Evolutionary conservation across 1,284 basidiomycete species (phyloP).

Genomic region (Amylostereum areolatum): DNA sequence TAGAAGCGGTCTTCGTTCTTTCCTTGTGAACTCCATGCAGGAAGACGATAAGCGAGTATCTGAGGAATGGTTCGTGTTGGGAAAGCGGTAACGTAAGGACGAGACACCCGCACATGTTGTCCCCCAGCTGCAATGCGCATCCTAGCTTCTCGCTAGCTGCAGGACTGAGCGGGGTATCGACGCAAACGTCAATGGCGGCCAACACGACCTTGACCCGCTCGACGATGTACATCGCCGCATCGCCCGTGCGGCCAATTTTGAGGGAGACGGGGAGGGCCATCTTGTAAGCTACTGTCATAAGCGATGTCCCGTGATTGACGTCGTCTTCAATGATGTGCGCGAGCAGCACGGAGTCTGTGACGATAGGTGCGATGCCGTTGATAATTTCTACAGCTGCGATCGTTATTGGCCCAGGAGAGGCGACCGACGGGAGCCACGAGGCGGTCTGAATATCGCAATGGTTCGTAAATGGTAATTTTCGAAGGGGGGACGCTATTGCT

Average conservation of each 20-base stretch:
- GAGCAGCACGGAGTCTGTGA: slow-evolving; percentile 8
- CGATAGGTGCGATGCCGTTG: slow-evolving; percentile 6
- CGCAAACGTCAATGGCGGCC: not conserved
- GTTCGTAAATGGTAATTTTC: not conserved
- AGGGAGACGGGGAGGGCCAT: slow-evolving; percentile 7
- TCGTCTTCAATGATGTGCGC: slow-evolving; percentile 7
- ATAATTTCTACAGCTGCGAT: slow-evolving; percentile 8
- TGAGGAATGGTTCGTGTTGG: too few species aligned
- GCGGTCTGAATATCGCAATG: not conserved
- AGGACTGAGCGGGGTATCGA: not conserved
- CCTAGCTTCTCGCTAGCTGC: not conserved
- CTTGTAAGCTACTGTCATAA: not conserved
- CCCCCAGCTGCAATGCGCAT: too few species aligned
- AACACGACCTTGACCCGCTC: slow-evolving; percentile 8
- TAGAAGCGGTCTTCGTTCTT: too few species aligned
- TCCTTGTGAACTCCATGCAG: not conserved
- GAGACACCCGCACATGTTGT: too few species aligned
- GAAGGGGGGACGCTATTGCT: not conserved
- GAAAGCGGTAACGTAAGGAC: not conserved
- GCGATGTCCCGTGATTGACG: slow-evolving; percentile 5
- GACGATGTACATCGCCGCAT: slow-evolving; percentile 5
- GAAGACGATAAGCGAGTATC: not conserved
- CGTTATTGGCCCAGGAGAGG: slow-evolving; percentile 7
- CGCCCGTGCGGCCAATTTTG: slow-evolving; percentile 8
- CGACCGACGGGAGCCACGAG: slow-evolving; percentile 6